These are phyloP conservation scores for Arthrobotrys sinensis DNA, from an alignment of 2,329 filamentous ascomycete genomes.

Conservation along the genomic window DNA sequence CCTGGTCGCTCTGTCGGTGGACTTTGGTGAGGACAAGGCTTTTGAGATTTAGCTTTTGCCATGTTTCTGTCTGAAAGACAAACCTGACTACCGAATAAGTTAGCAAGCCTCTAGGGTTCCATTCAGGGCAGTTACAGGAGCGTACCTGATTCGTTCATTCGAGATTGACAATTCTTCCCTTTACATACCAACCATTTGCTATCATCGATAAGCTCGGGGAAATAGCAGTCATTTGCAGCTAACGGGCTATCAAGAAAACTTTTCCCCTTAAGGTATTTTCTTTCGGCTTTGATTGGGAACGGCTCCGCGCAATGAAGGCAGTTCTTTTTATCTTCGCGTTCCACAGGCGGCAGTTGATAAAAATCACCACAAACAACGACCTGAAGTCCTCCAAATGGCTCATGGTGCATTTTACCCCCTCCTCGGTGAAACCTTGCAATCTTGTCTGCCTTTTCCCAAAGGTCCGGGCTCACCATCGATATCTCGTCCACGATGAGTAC, in stretches of 20 bases:
- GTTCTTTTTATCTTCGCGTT: slow-evolving; percentile 67
- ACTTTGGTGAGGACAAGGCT: slow-evolving; percentile 73
- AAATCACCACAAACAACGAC: slow-evolving; percentile 75
- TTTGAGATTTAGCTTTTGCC: slow-evolving; percentile 72
- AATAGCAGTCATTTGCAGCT: slow-evolving; percentile 41
- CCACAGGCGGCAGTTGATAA: slow-evolving; percentile 74
- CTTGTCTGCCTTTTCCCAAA: slow-evolving; percentile 72
- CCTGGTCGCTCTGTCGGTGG: slow-evolving; percentile 73
- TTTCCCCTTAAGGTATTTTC: slow-evolving; percentile 42
- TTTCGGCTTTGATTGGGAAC: slow-evolving; percentile 30
- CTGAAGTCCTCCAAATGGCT: slow-evolving; percentile 71
- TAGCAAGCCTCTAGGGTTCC: not conserved
- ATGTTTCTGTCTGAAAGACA: slow-evolving; percentile 74
- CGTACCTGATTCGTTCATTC: slow-evolving; percentile 54
- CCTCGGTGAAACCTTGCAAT: slow-evolving; percentile 68
- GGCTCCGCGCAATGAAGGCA: slow-evolving; percentile 66
- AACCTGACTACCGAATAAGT: slow-evolving; percentile 71
- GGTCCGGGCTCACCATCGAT: slow-evolving; percentile 72
- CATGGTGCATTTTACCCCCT: slow-evolving; percentile 6
- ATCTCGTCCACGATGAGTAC: slow-evolving; percentile 78
- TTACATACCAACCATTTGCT: slow-evolving; percentile 45
- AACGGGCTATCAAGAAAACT: slow-evolving; percentile 23
- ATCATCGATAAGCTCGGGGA: slow-evolving; percentile 52
- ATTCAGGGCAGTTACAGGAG: slow-evolving; percentile 63
- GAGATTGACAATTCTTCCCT: slow-evolving; percentile 42